Evolutionary conservation across 129 eudicot genomes (phyloP).

Genomic region (Logfia minima): DNA sequence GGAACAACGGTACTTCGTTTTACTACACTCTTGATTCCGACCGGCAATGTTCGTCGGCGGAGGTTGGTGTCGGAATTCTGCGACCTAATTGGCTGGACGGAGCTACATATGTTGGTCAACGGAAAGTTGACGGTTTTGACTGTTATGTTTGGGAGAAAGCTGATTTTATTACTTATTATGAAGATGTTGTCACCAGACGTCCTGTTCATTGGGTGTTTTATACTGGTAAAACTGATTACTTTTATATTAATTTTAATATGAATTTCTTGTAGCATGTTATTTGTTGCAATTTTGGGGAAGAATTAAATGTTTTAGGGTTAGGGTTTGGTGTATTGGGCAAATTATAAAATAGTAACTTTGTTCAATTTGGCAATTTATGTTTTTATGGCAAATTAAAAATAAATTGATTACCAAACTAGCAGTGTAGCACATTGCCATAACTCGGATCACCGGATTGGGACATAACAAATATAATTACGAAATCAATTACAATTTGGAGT

Average conservation of each 20-base stretch:
- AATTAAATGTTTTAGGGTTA: not conserved
- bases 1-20: conserved; percentile 71
- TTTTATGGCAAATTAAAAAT: no score
- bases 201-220: conserved; percentile 85
- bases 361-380: no score
- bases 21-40: not conserved
- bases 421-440: no score
- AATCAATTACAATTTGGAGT: not conserved
- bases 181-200: conserved; percentile 61
- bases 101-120: conserved; percentile 67
- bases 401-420: no score
- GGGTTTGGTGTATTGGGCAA: not conserved
- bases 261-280: not conserved
- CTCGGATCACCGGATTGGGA: no score
- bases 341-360: not conserved
- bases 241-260: not conserved
- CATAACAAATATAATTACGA: no score
- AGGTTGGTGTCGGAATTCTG: conserved; percentile 63
- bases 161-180: conserved; percentile 76
- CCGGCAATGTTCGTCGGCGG: conserved; percentile 30
- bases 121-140: conserved; percentile 43
- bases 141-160: conserved; percentile 81
- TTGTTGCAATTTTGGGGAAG: not conserved
- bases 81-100: conserved; percentile 89
- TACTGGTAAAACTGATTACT: conserved; percentile 41